Conservation (phyloP, 2,329 filamentous ascomycete genomes). For the Metarhizium guizhouense region DNA sequence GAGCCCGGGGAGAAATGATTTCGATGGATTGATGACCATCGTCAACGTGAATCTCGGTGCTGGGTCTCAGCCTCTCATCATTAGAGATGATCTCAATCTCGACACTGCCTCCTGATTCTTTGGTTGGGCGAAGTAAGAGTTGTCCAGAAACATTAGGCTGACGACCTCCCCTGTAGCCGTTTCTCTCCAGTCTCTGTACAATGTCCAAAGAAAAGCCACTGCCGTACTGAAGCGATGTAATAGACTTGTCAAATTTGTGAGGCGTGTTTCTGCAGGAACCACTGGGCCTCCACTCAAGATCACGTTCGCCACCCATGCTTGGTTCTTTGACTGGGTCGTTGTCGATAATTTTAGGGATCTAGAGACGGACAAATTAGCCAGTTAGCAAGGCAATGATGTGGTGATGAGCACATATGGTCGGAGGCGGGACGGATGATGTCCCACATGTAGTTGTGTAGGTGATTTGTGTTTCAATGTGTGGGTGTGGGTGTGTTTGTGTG, state of each 20-base stretch:
- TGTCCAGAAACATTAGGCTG: constrained; percentile 34
- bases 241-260: constrained; percentile 10
- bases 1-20: constrained; percentile 28
- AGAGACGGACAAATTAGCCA: neutral
- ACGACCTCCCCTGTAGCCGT: constrained; percentile 11
- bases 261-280: constrained; percentile 17
- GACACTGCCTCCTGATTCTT: constrained; percentile 27
- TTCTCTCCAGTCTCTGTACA: constrained; percentile 24
- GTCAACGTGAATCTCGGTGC: constrained; percentile 24
- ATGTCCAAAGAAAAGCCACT: constrained; percentile 28
- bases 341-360: constrained; percentile 14
- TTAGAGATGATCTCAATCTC: constrained; percentile 38
- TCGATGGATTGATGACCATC: constrained; percentile 25
- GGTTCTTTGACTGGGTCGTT: constrained; percentile 16
- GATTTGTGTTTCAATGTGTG: no score
- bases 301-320: constrained; percentile 9
- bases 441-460: no score
- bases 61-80: constrained; percentile 27
- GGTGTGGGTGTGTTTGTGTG: no score
- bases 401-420: neutral
- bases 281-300: constrained; percentile 18
- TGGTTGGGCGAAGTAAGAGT: constrained; percentile 32
- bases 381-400: neutral
- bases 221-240: constrained; percentile 23
- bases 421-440: neutral